A percentile compares a stretch with the other conserved stretches of the same genome.
Conservation (phyloP, 208 protist genomes). For the Leishmania guyanensis region DNA sequence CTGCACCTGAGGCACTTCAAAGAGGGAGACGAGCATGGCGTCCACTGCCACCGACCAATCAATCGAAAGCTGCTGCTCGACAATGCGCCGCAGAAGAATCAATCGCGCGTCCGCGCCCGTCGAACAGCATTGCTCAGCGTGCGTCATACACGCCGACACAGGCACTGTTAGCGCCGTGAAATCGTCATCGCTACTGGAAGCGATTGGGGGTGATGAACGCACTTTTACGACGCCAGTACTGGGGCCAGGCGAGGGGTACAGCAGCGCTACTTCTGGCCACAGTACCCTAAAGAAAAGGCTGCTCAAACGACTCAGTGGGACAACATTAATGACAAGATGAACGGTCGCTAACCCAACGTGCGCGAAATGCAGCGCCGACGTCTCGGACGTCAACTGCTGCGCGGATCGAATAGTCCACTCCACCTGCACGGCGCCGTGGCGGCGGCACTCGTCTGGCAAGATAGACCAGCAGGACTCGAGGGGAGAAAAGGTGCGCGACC, state of each 20-base stretch:
- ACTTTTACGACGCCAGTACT: not conserved
- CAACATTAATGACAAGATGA: conserved; percentile 20
- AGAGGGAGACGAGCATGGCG: conserved; percentile 18
- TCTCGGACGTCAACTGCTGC: conserved; percentile 11
- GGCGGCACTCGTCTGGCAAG: conserved; percentile 27
- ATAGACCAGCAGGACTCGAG: conserved; percentile 36
- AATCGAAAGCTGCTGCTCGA: conserved; percentile 25
- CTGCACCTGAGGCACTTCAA: conserved; percentile 24
- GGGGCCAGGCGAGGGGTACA: not conserved
- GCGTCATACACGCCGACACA: not conserved
- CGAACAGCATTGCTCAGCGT: conserved; percentile 23
- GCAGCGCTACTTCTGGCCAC: conserved; percentile 9
- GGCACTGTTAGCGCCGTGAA: conserved; percentile 24
- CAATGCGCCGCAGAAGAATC: conserved; percentile 21
- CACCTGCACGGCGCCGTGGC: conserved; percentile 10
- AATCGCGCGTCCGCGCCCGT: conserved; percentile 15
- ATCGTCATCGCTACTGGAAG: not conserved
- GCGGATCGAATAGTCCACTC: conserved; percentile 24
- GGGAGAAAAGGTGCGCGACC: conserved; percentile 11
- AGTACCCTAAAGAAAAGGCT: conserved; percentile 29
- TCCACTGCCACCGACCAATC: conserved; percentile 31
- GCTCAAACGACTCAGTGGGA: conserved; percentile 24
- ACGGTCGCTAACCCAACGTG: conserved; percentile 9
- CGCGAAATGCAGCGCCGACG: conserved; percentile 20
- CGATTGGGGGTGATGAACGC: not conserved